A percentile compares a stretch with the other conserved stretches of the same genome.
phyloP scores from a whole-genome alignment of 2,329 filamentous ascomycete species.

The Hypomyces perniciosus region DNA sequence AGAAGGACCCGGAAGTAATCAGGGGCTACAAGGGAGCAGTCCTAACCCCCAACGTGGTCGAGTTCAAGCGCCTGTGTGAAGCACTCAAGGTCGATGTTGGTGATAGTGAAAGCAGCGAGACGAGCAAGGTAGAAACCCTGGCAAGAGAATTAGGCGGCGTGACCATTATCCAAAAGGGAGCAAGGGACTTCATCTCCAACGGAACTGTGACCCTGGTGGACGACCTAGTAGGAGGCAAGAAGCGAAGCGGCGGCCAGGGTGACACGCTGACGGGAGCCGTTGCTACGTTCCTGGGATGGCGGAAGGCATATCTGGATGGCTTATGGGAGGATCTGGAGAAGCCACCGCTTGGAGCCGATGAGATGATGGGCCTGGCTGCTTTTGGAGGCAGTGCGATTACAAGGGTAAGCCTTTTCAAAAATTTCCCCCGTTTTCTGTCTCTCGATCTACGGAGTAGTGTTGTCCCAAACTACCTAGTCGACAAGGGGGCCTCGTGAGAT shows the following conservation, averaged over 20 bases:
- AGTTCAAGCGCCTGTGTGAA: constrained; percentile 79
- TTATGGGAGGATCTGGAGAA: constrained; percentile 61
- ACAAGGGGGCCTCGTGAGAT: not conserved
- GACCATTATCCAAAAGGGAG: constrained; percentile 85
- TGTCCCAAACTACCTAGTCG: not conserved
- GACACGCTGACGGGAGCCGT: constrained; percentile 89
- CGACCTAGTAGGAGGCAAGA: constrained; percentile 74
- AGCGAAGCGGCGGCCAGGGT: constrained; percentile 89
- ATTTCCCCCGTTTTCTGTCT: not conserved
- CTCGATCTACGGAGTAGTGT: not conserved
- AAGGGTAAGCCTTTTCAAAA: constrained; percentile 49
- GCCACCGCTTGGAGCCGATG: constrained; percentile 40
- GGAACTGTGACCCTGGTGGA: constrained; percentile 68
- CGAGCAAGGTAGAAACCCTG: constrained; percentile 55
- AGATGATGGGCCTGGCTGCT: constrained; percentile 70
- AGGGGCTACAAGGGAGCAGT: constrained; percentile 78
- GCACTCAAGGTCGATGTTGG: constrained; percentile 57
- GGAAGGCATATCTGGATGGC: constrained; percentile 76
- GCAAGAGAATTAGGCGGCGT: constrained; percentile 77
- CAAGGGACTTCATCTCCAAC: constrained; percentile 75
- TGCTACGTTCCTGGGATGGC: constrained; percentile 83
- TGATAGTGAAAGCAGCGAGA: constrained; percentile 26
- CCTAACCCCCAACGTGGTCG: constrained; percentile 89
- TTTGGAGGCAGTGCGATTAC: constrained; percentile 86
- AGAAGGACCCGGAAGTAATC: constrained; percentile 68